These are phyloP conservation scores for Debaryomycetaceae sp. DNA, from an alignment of 1,139 yeast genomes.

Conservation along the genomic window DNA sequence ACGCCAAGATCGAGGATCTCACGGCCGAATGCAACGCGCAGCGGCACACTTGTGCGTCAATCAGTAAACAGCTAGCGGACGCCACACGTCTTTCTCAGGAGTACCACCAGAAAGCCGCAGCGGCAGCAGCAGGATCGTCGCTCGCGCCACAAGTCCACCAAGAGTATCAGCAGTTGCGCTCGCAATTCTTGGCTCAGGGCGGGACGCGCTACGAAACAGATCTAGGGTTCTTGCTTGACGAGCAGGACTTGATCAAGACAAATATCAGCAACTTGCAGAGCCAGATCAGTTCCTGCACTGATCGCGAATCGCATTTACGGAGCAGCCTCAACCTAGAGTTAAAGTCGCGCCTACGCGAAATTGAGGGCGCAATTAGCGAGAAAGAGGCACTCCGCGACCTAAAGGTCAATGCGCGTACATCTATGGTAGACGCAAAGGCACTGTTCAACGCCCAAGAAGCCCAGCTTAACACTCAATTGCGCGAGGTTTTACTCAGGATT, in stretches of 20 bases:
- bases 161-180: conserved; percentile 54
- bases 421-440: conserved; percentile 35
- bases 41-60: conserved; percentile 24
- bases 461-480: conserved; percentile 51
- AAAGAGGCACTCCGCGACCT: conserved; percentile 23
- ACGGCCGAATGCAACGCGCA: conserved; percentile 45
- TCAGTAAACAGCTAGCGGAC: conserved; percentile 38
- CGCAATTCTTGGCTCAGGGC: conserved; percentile 42
- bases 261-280: conserved; percentile 29
- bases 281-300: conserved; percentile 32
- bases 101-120: conserved; percentile 28
- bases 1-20: conserved; percentile 44
- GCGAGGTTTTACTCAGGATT: conserved; percentile 48
- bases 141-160: conserved; percentile 42
- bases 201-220: conserved; percentile 52
- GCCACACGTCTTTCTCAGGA: conserved; percentile 31
- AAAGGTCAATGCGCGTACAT: conserved; percentile 30
- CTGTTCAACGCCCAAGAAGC: conserved; percentile 37
- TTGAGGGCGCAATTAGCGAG: conserved; percentile 21
- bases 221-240: conserved; percentile 30
- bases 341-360: conserved; percentile 21
- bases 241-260: conserved; percentile 29
- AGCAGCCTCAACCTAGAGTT: conserved; percentile 21
- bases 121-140: conserved; percentile 11
- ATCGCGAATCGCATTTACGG: conserved; percentile 27